Evolutionary conservation across 768 basidiomycete species (phyloP).

Genomic region (Xerocomellus chrysenteron): DNA sequence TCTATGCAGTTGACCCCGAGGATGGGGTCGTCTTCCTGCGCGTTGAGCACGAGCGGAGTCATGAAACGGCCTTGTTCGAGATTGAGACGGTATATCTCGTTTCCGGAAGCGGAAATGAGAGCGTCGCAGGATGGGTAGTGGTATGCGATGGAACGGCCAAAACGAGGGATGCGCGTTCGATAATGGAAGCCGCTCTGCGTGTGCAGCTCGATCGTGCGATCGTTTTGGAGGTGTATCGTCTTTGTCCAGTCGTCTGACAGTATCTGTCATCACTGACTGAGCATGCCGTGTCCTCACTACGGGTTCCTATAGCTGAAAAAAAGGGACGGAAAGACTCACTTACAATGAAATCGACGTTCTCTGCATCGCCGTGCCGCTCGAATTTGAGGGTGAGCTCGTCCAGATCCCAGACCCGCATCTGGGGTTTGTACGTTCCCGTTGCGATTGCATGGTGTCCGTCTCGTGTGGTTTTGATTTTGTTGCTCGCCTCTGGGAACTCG

Average conservation of each 20-base stretch:
- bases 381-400: constrained; percentile 92
- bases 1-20: constrained; percentile 89
- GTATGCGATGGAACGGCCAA: constrained; percentile 90
- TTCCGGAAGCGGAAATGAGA: constrained; percentile 78
- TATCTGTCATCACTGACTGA: constrained; percentile 49
- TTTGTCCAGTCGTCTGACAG: constrained; percentile 99
- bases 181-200: constrained; percentile 93
- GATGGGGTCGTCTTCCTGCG: constrained; percentile 53
- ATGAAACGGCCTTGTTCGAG: constrained; percentile 94
- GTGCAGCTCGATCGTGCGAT: constrained; percentile 92
- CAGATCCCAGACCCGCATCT: constrained; percentile 94
- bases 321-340: constrained; percentile 47
- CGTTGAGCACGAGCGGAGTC: constrained; percentile 66
- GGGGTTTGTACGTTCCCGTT: constrained; percentile 97
- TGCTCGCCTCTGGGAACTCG: constrained; percentile 96
- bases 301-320: background rate
- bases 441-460: constrained; percentile 93
- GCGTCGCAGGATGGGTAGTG: constrained; percentile 94
- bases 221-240: constrained; percentile 92
- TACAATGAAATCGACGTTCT: constrained; percentile 98
- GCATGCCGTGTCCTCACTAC: background rate
- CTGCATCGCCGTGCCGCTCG: constrained; percentile 92
- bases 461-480: constrained; percentile 83
- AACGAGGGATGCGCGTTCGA: constrained; percentile 89
- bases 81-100: constrained; percentile 90